A percentile compares a stretch with the other conserved stretches of the same genome.
phyloP scores from a whole-genome alignment of 345 rosid genomes.

The Raphanus sativus region DNA sequence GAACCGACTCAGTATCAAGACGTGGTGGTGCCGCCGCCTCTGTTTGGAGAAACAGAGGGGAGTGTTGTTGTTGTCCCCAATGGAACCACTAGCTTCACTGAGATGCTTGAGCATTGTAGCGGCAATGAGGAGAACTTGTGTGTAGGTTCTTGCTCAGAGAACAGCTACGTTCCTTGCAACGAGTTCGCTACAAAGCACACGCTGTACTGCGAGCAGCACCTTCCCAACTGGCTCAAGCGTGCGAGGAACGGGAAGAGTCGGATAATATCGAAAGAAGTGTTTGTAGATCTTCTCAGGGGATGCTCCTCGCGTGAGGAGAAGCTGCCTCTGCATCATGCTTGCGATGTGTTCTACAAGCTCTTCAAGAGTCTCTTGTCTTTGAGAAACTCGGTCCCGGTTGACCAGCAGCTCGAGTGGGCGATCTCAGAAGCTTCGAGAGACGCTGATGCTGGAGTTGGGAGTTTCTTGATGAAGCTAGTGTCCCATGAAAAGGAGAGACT shows the following conservation, averaged over 20 bases:
- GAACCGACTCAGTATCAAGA: slow-evolving; percentile 51
- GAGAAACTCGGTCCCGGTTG: slow-evolving; percentile 91
- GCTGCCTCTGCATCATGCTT: slow-evolving; percentile 79
- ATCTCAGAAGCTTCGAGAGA: slow-evolving; percentile 80
- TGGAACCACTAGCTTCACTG: slow-evolving; percentile 43
- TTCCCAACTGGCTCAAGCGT: slow-evolving; percentile 99
- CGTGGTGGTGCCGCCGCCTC: slow-evolving; percentile 2
- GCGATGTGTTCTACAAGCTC: slow-evolving; percentile 93
- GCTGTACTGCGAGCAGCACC: slow-evolving; percentile 85
- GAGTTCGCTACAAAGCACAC: slow-evolving; percentile 72
- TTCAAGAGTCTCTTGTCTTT: slow-evolving; percentile 85
- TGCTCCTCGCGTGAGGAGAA: slow-evolving; percentile 68
- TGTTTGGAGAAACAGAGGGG: slow-evolving; percentile 47
- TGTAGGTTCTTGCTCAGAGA: slow-evolving; percentile 57
- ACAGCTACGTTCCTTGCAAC: slow-evolving; percentile 51
- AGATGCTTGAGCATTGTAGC: slow-evolving; percentile 49
- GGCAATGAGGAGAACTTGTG: slow-evolving; percentile 54
- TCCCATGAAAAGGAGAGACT: slow-evolving; percentile 76
- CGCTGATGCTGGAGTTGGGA: slow-evolving; percentile 52
- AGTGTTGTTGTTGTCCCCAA: slow-evolving; percentile 34
- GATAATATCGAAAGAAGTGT: slow-evolving; percentile 90
- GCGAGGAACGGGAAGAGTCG: slow-evolving; percentile 98
- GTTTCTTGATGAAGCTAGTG: slow-evolving; percentile 70
- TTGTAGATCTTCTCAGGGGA: slow-evolving; percentile 63
- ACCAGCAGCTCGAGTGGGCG: slow-evolving; percentile 94